Conservation (phyloP, 2,329 filamentous ascomycete genomes). For the Fusarium sacchari region DNA sequence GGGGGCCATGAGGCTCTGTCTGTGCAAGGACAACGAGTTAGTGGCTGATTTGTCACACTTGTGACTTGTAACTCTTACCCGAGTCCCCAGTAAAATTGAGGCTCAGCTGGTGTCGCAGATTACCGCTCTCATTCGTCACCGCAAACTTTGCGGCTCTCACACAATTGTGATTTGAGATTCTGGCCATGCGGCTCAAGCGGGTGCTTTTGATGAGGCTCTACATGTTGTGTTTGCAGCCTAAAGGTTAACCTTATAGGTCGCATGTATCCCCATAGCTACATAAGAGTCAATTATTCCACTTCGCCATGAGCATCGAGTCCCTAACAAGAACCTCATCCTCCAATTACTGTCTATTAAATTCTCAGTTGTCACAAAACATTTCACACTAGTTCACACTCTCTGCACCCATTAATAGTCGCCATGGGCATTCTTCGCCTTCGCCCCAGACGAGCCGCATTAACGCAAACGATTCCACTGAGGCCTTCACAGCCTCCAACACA, state of each 20-base stretch:
- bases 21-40: background rate
- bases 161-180: background rate
- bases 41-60: background rate
- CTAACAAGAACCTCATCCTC: too few relatives aligned
- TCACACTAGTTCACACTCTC: accelerated
- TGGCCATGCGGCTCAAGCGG: background rate
- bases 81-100: too few relatives aligned
- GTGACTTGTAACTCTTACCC: background rate
- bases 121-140: background rate
- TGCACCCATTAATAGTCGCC: background rate
- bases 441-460: background rate
- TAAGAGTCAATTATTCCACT: too few relatives aligned
- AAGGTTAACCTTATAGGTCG: too few relatives aligned
- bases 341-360: accelerated
- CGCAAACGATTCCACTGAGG: accelerated
- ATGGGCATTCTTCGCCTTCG: background rate
- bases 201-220: background rate
- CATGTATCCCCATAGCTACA: too few relatives aligned
- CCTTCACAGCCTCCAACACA: accelerated
- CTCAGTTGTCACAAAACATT: background rate
- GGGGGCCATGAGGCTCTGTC: accelerated
- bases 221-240: too few relatives aligned
- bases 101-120: too few relatives aligned
- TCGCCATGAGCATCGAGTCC: too few relatives aligned
- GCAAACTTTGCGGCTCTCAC: background rate